Evolutionary conservation across 2,329 filamentous ascomycete species (phyloP), one percentile per base, ranked within the genome.

Genomic region (Huntiella bhutanensis): DNA sequence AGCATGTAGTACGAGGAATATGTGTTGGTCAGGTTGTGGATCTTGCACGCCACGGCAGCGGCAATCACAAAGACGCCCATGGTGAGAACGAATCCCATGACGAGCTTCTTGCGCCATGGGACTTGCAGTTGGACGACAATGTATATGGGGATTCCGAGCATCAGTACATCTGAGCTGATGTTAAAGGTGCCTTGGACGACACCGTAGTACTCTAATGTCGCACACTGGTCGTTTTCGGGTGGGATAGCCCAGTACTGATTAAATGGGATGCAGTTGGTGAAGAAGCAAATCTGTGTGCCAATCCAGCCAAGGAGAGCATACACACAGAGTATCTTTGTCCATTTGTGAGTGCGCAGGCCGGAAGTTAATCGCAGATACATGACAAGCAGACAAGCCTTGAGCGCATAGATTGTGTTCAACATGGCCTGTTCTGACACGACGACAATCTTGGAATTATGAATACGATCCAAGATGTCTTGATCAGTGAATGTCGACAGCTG

Each of bases 401-500:
- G 62, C 0, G 62, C 57, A 67, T 70, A 77, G 28, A 71, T 70
- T 7, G 69, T 67, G 45, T 74, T 61, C 13, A 77, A 62, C 61
- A 81, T 79, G 54, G 70, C 67, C 57, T 77, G 65, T 52, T 80
- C 75, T 2, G 72, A 69, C 6, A 76, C 67, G 34, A 77, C 62
- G 1, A 77, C 73, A 61, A 74, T 68, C 62, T 79, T 79, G 40
- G 71, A 76, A 8, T 75, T 75, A 34, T 57, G 60, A 1, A 61
- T 55, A 42, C 71, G 61, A 32, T 63, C 59, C 3, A 51, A 53
- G 41, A 67, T 63, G n/a, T 50, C 45, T 33, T 43, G 41, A 10
- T 8, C 13, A 13, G 45, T 45, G 22, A 47, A 50, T 5, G 45
- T 48, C 12, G 37, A 19, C n/a, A 50, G 36, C 32, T 50, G 41